Base-by-base conservation (phyloP, 2,329 filamentous ascomycete genomes). In the Neonectria sp. region DNA sequence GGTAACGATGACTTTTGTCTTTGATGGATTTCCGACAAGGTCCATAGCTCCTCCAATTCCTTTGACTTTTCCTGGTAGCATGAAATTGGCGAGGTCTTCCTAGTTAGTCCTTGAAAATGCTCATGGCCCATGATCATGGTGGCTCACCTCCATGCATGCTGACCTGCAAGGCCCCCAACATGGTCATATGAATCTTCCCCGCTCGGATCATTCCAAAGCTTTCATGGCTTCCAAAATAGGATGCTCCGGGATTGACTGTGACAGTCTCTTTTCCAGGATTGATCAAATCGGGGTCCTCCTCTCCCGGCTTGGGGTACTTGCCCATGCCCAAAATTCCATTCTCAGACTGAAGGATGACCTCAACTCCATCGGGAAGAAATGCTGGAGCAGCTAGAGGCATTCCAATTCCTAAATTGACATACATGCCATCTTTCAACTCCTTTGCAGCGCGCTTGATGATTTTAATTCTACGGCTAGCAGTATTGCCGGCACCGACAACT, bases 251-350 rank as follows among this genome's bases (percentile, higher is more conserved):
- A 43, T 91, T 89, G 25, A 97, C 86, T 0, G 93, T 96, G 2
- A 97, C 93, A 0, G 94, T 96, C 85, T 97, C 94, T 83, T 97
- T 97, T 72, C 94, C 94, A 9, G 94, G 94, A 77, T 97, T 97
- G 86, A 97, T 96, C 31, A 96, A 87, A 80, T 97, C 94, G 0
- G 94, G 86, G 74, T 97, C 94, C 82, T 96, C 94, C 71, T 89
- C 81, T 40, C 93, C 93, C 79, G 92, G 89, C 75, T 83, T 84
- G 35, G 92, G 91, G 78, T 93, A 92, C 0, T 90, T 89, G 1
- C 91, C 92, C 29, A 93, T 85, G 4, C 90, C 91, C 6, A 94
- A 84, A 62, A 94, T 94, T 59, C 92, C 93, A 78, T 93, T 94
- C 83, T 94, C 92, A 21, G 90, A 94, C 82, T 97, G 92, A 63